These are phyloP conservation scores for Candida sojae DNA, from an alignment of 1,139 yeast genomes.

Conservation along the genomic window DNA sequence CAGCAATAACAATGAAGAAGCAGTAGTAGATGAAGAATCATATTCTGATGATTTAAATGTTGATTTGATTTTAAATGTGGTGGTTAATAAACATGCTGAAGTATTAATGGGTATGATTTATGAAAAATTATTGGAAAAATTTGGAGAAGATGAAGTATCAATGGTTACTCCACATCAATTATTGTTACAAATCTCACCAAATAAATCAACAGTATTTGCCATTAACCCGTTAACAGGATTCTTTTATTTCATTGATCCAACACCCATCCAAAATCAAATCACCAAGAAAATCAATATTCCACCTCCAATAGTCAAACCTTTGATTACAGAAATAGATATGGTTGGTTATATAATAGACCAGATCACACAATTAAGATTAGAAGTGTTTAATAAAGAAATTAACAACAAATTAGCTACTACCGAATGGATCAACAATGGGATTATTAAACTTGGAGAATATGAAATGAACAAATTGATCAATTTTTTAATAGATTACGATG, in stretches of 20 bases:
- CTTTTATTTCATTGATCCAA: constrained; percentile 46
- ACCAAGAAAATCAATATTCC: constrained; percentile 36
- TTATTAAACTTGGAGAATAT: constrained; percentile 47
- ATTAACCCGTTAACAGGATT: constrained; percentile 49
- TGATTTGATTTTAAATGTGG: constrained; percentile 34
- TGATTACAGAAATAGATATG: constrained; percentile 34
- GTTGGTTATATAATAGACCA: constrained; percentile 35
- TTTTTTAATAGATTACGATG: constrained; percentile 7
- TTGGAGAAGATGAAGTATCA: constrained; percentile 16
- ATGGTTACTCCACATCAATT: constrained; percentile 39
- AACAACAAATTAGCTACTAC: constrained; percentile 59
- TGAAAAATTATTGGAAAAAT: constrained; percentile 14
- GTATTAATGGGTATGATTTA: constrained; percentile 27
- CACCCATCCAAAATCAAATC: constrained; percentile 37
- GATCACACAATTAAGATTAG: constrained; percentile 50
- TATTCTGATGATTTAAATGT: constrained; percentile 35
- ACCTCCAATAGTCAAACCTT: constrained; percentile 21
- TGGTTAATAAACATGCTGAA: constrained; percentile 43
- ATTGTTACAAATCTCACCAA: constrained; percentile 34
- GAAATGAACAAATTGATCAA: constrained; percentile 31
- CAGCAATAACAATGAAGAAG: constrained; percentile 8
- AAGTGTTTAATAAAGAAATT: constrained; percentile 54
- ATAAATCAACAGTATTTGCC: constrained; percentile 38
- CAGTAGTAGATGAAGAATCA: constrained; percentile 16
- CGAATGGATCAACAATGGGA: constrained; percentile 66